Evolutionary conservation across 2,329 filamentous ascomycete genomes (phyloP).

Genomic region (Colletotrichum aenigma): DNA sequence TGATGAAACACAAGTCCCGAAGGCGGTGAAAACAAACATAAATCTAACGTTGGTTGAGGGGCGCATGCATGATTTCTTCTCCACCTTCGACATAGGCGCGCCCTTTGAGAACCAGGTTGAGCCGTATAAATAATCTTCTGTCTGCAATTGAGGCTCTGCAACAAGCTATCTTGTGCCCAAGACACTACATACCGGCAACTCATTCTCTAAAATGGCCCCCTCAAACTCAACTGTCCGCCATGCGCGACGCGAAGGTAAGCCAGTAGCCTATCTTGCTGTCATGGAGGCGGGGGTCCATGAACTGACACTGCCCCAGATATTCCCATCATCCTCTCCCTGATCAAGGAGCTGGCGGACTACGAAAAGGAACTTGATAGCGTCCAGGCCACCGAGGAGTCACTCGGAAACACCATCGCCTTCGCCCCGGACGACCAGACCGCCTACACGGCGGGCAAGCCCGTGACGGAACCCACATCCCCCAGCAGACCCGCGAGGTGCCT

Average conservation of each 20-base stretch:
- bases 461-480: constrained; percentile 59
- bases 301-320: constrained; percentile 63
- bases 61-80: background rate
- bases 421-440: constrained; percentile 54
- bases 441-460: constrained; percentile 33
- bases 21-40: background rate
- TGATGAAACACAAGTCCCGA: background rate
- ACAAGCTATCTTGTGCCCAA: background rate
- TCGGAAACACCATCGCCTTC: constrained; percentile 80
- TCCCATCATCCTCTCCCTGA: constrained; percentile 78
- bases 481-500: constrained; percentile 76
- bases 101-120: background rate
- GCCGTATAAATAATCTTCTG: background rate
- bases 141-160: background rate
- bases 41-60: background rate
- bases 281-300: background rate
- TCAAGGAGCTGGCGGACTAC: constrained; percentile 86
- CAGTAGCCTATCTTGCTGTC: background rate
- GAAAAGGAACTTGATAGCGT: constrained; percentile 78
- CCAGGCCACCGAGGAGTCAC: constrained; percentile 76
- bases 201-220: constrained; percentile 31
- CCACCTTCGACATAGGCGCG: constrained; percentile 10
- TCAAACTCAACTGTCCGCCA: constrained; percentile 51
- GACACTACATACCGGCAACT: background rate
- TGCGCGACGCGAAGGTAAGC: constrained; percentile 62